Percentiles rank a stretch among this genome's conserved stretches.
Evolutionary conservation across 305 asterid species (phyloP).

Genomic region (Solanum hybrid): DNA sequence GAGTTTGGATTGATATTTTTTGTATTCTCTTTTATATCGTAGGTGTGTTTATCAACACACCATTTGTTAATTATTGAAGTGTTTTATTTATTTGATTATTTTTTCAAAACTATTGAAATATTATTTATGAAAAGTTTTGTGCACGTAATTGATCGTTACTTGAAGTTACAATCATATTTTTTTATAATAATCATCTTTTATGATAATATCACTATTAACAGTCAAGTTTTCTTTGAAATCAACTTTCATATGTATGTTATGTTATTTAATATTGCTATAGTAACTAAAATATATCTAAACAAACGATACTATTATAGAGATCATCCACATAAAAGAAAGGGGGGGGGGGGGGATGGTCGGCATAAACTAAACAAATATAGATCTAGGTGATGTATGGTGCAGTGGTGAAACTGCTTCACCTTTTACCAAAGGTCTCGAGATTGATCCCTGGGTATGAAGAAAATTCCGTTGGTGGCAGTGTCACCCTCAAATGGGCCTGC

Average conservation of each 20-base stretch:
- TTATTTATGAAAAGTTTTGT: neutral
- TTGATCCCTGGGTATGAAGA: neutral
- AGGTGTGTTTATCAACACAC: neutral
- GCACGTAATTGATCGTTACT: neutral
- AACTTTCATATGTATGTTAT: neutral
- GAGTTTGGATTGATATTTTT: neutral
- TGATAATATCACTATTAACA: neutral
- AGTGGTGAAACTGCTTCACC: neutral
- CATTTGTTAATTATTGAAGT: neutral
- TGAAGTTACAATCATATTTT: neutral
- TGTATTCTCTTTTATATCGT: neutral
- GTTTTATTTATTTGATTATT: neutral
- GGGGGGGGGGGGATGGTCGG: neutral
- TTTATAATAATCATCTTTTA: no score
- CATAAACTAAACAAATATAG: neutral
- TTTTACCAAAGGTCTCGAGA: neutral
- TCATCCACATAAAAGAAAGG: neutral
- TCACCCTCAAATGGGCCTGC: neutral
- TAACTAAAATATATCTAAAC: neutral
- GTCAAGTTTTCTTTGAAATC: neutral
- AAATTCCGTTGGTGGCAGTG: fast-evolving
- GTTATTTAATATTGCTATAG: neutral
- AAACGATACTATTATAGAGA: no score
- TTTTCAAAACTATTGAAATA: neutral
- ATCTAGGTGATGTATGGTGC: neutral